Percentiles rank a stretch among this genome's conserved stretches.
Conservation (phyloP, 306 rosid genomes). For the Cucurbita pepo region DNA sequence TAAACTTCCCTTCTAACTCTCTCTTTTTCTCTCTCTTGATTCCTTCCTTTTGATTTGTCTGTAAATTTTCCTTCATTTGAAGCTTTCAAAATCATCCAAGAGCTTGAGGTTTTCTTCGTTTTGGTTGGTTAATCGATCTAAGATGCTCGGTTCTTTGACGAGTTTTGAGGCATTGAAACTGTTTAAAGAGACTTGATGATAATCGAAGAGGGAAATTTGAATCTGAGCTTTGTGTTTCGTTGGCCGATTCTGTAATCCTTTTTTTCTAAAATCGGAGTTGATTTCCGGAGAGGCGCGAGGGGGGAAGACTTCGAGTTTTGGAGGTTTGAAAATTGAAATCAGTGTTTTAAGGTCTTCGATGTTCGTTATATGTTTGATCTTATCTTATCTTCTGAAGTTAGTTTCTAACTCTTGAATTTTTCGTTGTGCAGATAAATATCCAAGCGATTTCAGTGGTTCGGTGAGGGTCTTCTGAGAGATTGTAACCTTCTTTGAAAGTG, state of each 20-base stretch:
- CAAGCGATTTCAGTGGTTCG: neutral
- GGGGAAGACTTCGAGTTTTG: neutral
- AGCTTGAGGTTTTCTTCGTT: neutral
- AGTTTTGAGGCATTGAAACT: neutral
- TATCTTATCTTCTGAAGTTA: neutral
- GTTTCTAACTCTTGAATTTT: neutral
- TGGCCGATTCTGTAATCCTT: neutral
- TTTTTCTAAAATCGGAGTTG: neutral
- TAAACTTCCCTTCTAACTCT: neutral
- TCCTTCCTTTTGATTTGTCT: neutral
- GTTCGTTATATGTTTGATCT: neutral
- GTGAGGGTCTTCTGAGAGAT: neutral
- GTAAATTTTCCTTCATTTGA: neutral
- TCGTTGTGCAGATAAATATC: neutral
- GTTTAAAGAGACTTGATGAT: neutral
- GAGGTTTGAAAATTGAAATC: neutral
- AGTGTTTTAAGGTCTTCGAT: neutral
- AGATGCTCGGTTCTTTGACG: neutral
- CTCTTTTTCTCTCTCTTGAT: neutral
- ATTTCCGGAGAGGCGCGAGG: neutral
- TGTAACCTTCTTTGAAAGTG: neutral
- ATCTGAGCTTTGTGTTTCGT: neutral
- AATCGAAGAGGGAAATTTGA: neutral
- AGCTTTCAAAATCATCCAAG: neutral
- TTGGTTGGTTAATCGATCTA: neutral